A percentile compares a stretch with the other conserved stretches of the same genome.
phyloP scores from a whole-genome alignment of 2,329 filamentous ascomycete genomes.

The Hymenoscyphus repandus region DNA sequence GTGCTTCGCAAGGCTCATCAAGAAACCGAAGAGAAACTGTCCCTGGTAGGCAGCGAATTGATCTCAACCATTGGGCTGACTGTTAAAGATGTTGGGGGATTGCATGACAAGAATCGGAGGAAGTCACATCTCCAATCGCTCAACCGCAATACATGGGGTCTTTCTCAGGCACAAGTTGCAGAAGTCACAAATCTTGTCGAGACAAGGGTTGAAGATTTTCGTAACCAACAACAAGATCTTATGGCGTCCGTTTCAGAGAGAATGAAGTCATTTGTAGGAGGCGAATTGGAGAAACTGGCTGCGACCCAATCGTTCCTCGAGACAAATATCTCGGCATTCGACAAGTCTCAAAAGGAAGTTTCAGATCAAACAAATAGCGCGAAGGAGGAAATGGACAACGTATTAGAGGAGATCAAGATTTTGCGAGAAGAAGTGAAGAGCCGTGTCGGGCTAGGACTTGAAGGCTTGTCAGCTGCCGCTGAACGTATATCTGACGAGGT shows the following conservation, averaged over 20 bases:
- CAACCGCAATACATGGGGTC: constrained; percentile 75
- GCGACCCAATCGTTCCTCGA: constrained; percentile 66
- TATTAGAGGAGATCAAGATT: constrained; percentile 87
- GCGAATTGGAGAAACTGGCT: constrained; percentile 67
- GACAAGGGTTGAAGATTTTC: constrained; percentile 66
- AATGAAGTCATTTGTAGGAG: constrained; percentile 71
- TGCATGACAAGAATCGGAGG: constrained; percentile 81
- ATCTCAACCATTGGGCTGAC: constrained; percentile 73
- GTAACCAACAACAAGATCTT: constrained; percentile 64
- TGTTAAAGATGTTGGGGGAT: constrained; percentile 71
- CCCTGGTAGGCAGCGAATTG: constrained; percentile 67
- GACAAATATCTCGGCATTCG: constrained; percentile 62
- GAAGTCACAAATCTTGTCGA: constrained; percentile 76
- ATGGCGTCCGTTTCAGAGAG: constrained; percentile 62
- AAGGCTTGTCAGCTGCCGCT: constrained; percentile 75
- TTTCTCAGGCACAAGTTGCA: constrained; percentile 68
- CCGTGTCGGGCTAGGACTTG: constrained; percentile 77
- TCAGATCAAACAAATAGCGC: constrained; percentile 62
- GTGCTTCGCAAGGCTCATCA: constrained; percentile 78
- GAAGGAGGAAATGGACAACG: constrained; percentile 82
- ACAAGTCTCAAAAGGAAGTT: constrained; percentile 62
- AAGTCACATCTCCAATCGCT: constrained; percentile 77
- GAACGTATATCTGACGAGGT: constrained; percentile 88
- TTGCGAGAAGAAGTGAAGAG: constrained; percentile 83
- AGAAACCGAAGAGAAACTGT: constrained; percentile 74